A percentile compares a stretch with the other conserved stretches of the same genome.
These are phyloP conservation scores for Ziziphus jujuba DNA, from an alignment of 306 rosid species.

Conservation along the genomic window DNA sequence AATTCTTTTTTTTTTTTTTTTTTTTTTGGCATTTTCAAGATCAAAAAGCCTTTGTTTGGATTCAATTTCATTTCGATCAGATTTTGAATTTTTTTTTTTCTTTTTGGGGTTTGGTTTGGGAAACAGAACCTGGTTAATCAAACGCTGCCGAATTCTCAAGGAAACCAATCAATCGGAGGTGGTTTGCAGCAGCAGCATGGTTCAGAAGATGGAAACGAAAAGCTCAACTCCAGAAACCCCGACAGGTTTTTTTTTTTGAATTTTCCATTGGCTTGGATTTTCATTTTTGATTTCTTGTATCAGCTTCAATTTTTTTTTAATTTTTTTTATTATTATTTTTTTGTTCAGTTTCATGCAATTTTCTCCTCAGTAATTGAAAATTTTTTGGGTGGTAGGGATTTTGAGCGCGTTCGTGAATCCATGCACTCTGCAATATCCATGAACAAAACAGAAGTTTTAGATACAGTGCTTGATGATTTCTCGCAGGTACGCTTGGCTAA, in stretches of 20 bases:
- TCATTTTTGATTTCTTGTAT: not conserved
- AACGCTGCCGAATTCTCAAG: slow-evolving; percentile 40
- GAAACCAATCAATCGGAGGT: slow-evolving; percentile 29
- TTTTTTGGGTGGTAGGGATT: slow-evolving; percentile 45
- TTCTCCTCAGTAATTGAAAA: not conserved
- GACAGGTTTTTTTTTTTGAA: slow-evolving; percentile 45
- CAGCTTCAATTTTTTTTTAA: too few species aligned
- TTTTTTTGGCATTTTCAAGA: not conserved
- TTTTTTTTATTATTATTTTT: too few species aligned
- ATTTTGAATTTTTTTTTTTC: not conserved
- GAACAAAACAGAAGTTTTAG: slow-evolving; percentile 74
- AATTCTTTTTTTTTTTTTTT: not conserved
- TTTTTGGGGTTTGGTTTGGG: not conserved
- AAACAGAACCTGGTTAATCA: slow-evolving; percentile 47
- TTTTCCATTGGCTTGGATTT: not conserved
- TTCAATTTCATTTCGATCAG: not conserved
- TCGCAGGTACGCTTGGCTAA: slow-evolving; percentile 48
- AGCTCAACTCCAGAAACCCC: slow-evolving; percentile 28
- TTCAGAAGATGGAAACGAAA: slow-evolving; percentile 28
- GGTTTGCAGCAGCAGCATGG: slow-evolving; percentile 10
- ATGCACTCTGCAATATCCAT: slow-evolving; percentile 77
- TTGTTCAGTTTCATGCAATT: not conserved
- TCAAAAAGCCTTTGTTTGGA: not conserved
- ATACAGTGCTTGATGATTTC: slow-evolving; percentile 63
- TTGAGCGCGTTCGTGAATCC: slow-evolving; percentile 58